Conservation (phyloP, 2,329 filamentous ascomycete species). For the Hypoxylon rubiginosum region DNA sequence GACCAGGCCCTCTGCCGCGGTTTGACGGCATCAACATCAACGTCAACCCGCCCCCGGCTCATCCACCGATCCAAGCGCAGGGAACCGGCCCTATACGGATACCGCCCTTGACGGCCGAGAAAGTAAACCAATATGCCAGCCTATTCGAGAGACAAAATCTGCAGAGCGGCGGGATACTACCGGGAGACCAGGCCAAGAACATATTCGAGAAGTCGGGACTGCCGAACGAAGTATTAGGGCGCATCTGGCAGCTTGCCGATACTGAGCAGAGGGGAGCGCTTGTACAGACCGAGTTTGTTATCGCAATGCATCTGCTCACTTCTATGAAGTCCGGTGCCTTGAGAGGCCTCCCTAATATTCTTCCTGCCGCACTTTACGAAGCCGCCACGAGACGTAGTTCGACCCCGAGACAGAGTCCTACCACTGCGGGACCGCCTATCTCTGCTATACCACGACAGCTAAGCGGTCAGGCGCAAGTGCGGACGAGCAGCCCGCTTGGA, state of each 20-base stretch:
- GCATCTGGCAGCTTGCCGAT: constrained; percentile 96
- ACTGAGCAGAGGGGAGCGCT: constrained; percentile 92
- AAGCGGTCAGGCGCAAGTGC: constrained; percentile 75
- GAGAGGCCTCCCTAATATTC: constrained; percentile 80
- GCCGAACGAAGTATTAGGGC: constrained; percentile 90
- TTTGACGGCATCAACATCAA: constrained; percentile 81
- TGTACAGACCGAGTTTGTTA: constrained; percentile 91
- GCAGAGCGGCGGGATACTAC: constrained; percentile 77
- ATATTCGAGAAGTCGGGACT: constrained; percentile 96
- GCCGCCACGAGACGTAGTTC: constrained; percentile 80
- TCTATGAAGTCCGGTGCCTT: constrained; percentile 89
- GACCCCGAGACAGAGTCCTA: constrained; percentile 63
- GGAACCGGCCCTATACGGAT: constrained; percentile 80
- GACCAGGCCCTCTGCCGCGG: constrained; percentile 88
- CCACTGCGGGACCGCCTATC: constrained; percentile 67
- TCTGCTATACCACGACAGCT: constrained; percentile 86
- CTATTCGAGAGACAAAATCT: constrained; percentile 91
- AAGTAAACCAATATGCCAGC: constrained; percentile 88
- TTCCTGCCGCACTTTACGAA: constrained; percentile 90
- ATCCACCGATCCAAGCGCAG: constrained; percentile 68
- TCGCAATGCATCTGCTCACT: constrained; percentile 96
- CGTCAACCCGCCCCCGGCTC: constrained; percentile 58
- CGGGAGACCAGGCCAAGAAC: constrained; percentile 87
- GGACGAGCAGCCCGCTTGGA: constrained; percentile 71
- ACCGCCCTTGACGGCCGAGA: constrained; percentile 87